Conservation (phyloP, 1,139 yeast species). For the Debaryomyces fabryi region DNA sequence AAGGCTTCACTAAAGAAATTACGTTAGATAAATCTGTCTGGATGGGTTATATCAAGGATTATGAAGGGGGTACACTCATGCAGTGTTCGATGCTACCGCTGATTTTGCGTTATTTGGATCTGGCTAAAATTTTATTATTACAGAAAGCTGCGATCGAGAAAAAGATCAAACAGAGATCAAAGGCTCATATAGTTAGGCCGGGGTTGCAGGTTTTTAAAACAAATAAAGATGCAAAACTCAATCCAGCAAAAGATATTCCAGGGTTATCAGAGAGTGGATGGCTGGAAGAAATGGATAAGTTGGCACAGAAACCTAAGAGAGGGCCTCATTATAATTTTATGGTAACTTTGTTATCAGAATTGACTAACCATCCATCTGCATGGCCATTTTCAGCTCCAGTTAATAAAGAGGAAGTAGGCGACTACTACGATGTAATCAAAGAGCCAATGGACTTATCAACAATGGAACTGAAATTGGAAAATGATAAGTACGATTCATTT, state of each 20-base stretch:
- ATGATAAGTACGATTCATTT: conserved; percentile 86
- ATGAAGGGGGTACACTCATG: conserved; percentile 98
- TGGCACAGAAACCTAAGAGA: conserved; percentile 92
- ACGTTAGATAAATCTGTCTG: conserved; percentile 82
- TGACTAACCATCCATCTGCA: conserved; percentile 95
- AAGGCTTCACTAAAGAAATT: conserved; percentile 95
- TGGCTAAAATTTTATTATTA: conserved; percentile 77
- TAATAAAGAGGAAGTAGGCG: conserved; percentile 91
- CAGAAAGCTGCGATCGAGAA: conserved; percentile 91
- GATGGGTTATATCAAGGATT: conserved; percentile 99
- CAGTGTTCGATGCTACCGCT: conserved; percentile 93
- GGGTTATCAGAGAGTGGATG: conserved; percentile 93
- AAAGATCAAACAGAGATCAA: conserved; percentile 78
- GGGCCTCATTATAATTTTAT: conserved; percentile 94
- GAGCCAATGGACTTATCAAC: conserved; percentile 99
- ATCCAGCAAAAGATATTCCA: conserved; percentile 75
- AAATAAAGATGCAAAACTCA: conserved; percentile 39
- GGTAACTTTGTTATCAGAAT: conserved; percentile 83
- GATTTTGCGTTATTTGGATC: conserved; percentile 79
- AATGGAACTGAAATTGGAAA: conserved; percentile 91
- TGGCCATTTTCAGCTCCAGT: conserved; percentile 98
- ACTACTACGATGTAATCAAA: conserved; percentile 92
- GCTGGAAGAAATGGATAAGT: conserved; percentile 97
- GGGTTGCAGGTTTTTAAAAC: conserved; percentile 78
- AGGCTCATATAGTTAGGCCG: conserved; percentile 77